These are phyloP conservation scores for Verticillium nubilum DNA, from an alignment of 2,329 filamentous ascomycete genomes.

Conservation along the genomic window DNA sequence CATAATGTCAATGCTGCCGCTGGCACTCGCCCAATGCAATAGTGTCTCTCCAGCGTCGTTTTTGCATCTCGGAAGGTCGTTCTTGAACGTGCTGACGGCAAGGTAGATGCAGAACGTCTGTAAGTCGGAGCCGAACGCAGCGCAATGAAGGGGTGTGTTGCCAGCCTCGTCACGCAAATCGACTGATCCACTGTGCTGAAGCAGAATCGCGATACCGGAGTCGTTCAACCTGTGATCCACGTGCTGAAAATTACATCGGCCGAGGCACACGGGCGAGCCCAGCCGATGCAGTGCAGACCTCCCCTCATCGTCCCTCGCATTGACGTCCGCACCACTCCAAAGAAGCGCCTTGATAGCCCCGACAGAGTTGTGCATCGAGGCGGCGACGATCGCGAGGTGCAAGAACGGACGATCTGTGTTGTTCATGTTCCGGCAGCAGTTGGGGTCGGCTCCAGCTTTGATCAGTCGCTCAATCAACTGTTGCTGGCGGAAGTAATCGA, in stretches of 20 bases:
- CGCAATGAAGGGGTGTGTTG: conserved; percentile 16
- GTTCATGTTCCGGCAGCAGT: conserved; percentile 1
- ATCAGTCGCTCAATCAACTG: conserved; percentile 12
- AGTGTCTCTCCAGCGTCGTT: conserved; percentile 18
- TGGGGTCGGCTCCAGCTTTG: conserved; percentile 15
- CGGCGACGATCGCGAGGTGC: not conserved
- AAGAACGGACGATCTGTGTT: conserved; percentile 1
- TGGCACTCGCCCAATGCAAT: conserved; percentile 22
- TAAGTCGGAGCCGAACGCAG: conserved; percentile 11
- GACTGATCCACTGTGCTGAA: conserved; percentile 15
- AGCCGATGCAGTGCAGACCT: conserved; percentile 16
- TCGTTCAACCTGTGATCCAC: conserved; percentile 4
- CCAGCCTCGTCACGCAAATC: conserved; percentile 12
- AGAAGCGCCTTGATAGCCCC: conserved; percentile 16
- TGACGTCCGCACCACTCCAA: conserved; percentile 18
- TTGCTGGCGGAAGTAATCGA: conserved; percentile 13
- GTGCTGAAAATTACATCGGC: not conserved
- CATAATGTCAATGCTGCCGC: conserved; percentile 13
- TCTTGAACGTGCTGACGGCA: not conserved
- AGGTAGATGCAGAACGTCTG: conserved; percentile 15
- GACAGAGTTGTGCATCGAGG: conserved; percentile 4
- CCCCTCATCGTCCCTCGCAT: conserved; percentile 6
- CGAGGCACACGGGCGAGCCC: conserved; percentile 1
- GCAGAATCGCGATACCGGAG: conserved; percentile 12
- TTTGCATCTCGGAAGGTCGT: not conserved